A percentile compares a stretch with the other conserved stretches of the same genome.
These are phyloP conservation scores for Blastocrithidia nonstop DNA, from an alignment of 208 protist species.

Conservation along the genomic window DNA sequence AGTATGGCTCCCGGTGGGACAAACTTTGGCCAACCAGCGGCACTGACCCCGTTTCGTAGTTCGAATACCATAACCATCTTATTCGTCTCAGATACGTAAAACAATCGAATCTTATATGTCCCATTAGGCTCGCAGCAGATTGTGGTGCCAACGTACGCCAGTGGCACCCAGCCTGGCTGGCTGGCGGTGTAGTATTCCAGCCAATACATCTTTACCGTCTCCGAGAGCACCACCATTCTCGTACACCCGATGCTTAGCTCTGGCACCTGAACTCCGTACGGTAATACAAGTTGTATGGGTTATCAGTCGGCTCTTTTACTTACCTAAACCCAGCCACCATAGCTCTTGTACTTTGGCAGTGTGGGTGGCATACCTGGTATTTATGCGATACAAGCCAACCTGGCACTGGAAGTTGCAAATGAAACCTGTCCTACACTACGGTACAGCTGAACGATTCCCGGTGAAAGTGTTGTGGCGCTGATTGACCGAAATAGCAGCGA, in stretches of 20 bases:
- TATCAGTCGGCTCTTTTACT: too few species aligned
- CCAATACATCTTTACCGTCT: not conserved
- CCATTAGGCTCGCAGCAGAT: not conserved
- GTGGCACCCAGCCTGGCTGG: not conserved
- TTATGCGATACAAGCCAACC: not conserved
- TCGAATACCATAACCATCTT: constrained; percentile 2
- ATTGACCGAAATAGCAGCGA: too few species aligned
- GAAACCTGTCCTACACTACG: not conserved
- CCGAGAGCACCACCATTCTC: not conserved
- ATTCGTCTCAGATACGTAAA: constrained; percentile 28
- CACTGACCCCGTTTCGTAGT: not conserved
- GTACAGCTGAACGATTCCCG: not conserved
- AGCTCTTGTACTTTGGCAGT: constrained; percentile 6
- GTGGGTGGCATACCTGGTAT: not conserved
- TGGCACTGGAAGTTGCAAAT: not conserved
- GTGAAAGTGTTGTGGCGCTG: too few species aligned
- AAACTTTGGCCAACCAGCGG: not conserved
- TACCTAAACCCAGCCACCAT: too few species aligned
- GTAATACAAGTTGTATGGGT: not conserved
- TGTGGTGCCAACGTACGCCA: not conserved
- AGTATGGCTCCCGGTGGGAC: not conserved
- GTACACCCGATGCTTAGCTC: not conserved
- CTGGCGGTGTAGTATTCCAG: not conserved
- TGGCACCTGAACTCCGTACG: too few species aligned
- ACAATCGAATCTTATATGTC: constrained; percentile 14